Percentiles rank a stretch among this genome's conserved stretches.
phyloP scores from a whole-genome alignment of 371 early-diverging fungal species.

The Mucor racemosus region DNA sequence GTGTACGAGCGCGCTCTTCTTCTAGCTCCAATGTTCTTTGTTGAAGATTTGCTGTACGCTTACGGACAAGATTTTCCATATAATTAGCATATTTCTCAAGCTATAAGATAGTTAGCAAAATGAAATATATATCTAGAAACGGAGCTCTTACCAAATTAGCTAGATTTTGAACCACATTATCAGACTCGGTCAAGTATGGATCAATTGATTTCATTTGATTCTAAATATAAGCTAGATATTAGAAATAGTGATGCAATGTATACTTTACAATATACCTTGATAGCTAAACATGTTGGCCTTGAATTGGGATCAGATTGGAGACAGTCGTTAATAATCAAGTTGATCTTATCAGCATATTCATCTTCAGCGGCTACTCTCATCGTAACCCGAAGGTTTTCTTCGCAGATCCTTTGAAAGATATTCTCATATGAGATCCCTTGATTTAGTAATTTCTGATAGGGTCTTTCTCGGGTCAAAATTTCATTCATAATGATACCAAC shows the following conservation, averaged over 20 bases:
- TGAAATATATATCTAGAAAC: not conserved
- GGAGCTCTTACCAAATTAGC: slow-evolving; percentile 41
- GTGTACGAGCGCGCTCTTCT: slow-evolving; percentile 52
- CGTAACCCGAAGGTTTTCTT: slow-evolving; percentile 28
- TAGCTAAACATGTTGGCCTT: slow-evolving; percentile 35
- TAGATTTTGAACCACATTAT: slow-evolving; percentile 56
- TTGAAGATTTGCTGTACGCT: slow-evolving; percentile 55
- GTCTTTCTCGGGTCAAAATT: slow-evolving; percentile 48
- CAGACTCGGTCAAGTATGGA: slow-evolving; percentile 42
- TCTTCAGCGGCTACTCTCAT: slow-evolving; percentile 31
- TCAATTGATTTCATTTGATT: slow-evolving; percentile 38
- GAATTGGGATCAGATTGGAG: slow-evolving; percentile 24
- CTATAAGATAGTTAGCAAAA: slow-evolving; percentile 12
- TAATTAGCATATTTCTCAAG: slow-evolving; percentile 61
- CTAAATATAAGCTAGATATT: not conserved
- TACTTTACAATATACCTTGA: not conserved
- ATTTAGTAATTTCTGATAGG: slow-evolving; percentile 27
- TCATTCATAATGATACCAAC: slow-evolving; percentile 57
- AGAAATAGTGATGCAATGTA: not conserved
- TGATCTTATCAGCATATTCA: slow-evolving; percentile 47
- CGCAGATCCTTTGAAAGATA: slow-evolving; percentile 26
- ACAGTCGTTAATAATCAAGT: slow-evolving; percentile 41
- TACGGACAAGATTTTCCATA: slow-evolving; percentile 56
- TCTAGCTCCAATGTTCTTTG: slow-evolving; percentile 56
- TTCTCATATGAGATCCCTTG: slow-evolving; percentile 1